A percentile compares a stretch with the other conserved stretches of the same genome.
Evolutionary conservation across 257 asterid genomes (phyloP).

Genomic region (Buddleja alternifolia): DNA sequence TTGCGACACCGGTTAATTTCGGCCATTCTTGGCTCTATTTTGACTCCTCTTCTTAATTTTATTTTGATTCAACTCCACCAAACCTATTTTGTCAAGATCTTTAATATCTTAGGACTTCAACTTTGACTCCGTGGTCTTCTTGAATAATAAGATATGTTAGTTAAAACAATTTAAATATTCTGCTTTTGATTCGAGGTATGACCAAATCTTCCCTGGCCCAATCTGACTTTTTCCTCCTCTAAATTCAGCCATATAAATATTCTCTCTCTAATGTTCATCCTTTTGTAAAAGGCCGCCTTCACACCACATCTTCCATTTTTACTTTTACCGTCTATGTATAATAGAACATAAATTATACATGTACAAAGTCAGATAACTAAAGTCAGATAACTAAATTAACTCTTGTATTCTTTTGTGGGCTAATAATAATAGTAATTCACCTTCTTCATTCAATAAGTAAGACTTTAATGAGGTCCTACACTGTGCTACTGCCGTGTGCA

Average conservation of each 20-base stretch:
- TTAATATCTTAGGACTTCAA: too few species aligned
- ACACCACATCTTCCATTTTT: constrained; percentile 30
- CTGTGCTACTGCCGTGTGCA: constrained; percentile 26
- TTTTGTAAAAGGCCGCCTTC: constrained; percentile 36
- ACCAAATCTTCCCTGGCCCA: background rate
- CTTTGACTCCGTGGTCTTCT: too few species aligned
- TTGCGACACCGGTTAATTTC: too few species aligned
- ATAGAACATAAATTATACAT: background rate
- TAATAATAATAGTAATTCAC: background rate
- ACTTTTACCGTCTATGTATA: background rate
- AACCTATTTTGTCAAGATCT: too few species aligned
- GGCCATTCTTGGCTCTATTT: too few species aligned
- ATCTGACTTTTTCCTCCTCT: constrained; percentile 18
- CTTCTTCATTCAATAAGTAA: constrained; percentile 6
- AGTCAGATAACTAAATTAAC: too few species aligned
- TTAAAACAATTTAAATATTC: constrained; percentile 8
- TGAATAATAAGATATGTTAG: too few species aligned
- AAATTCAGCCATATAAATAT: background rate
- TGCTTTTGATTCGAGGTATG: background rate
- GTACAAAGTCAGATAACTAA: too few species aligned
- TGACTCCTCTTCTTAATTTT: too few species aligned
- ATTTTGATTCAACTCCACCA: too few species aligned
- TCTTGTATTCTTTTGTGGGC: constrained; percentile 2
- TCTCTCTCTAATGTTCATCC: constrained; percentile 21
- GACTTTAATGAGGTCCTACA: constrained; percentile 21